These are phyloP conservation scores for Pseudozyma flocculosa DNA, from an alignment of 1,284 basidiomycete genomes.

Conservation along the genomic window DNA sequence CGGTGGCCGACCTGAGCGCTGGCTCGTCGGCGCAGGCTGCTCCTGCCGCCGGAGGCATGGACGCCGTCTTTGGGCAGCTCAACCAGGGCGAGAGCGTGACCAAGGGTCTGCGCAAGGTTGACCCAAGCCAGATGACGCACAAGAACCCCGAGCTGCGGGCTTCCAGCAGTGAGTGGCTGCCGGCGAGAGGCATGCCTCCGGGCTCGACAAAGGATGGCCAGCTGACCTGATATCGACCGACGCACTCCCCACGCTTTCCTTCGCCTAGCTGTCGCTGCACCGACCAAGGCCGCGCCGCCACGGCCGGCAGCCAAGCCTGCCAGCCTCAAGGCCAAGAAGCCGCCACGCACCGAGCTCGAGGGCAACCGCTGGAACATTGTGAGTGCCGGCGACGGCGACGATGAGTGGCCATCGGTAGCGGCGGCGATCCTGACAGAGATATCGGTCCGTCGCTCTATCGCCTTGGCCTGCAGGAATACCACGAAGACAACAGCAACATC, in stretches of 20 bases:
- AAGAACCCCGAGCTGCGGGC: conserved; percentile 85
- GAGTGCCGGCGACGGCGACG: conserved; percentile 58
- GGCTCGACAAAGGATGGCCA: too few species aligned
- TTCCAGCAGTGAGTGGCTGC: conserved; percentile 39
- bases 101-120: conserved; percentile 86
- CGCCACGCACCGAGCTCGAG: conserved; percentile 83
- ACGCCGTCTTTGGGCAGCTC: conserved; percentile 87
- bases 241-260: too few species aligned
- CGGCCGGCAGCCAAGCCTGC: conserved; percentile 42
- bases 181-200: too few species aligned
- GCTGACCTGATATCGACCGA: too few species aligned
- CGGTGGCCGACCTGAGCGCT: conserved; percentile 52
- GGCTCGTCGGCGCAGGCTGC: conserved; percentile 58
- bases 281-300: conserved; percentile 38
- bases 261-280: too few species aligned
- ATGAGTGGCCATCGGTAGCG: too few species aligned
- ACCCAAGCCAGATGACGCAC: conserved; percentile 95
- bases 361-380: conserved; percentile 94
- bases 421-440: too few species aligned
- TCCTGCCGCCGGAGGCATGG: conserved; percentile 65
- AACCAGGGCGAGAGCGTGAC: conserved; percentile 90
- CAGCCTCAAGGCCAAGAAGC: conserved; percentile 69
- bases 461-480: conserved; percentile 71
- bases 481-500: conserved; percentile 78
- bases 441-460: too few species aligned